phyloP scores from a whole-genome alignment of 495 filamentous ascomycete species.

The Elasticomyces elasticus region DNA sequence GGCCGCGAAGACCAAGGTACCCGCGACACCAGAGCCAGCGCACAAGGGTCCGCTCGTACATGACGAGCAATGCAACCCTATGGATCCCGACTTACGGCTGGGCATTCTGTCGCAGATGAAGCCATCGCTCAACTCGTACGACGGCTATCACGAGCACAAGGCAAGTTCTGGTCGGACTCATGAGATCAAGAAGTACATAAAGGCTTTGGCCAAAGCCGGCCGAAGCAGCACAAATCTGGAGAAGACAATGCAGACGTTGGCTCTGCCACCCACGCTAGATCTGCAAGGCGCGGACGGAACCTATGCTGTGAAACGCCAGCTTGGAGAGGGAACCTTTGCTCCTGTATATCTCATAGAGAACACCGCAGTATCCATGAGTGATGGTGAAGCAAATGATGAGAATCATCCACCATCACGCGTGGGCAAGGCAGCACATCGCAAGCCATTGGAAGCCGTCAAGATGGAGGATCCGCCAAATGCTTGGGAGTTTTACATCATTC shows the following conservation, averaged over 20 bases:
- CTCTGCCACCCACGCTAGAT: slow-evolving; percentile 52
- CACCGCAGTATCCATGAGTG: slow-evolving; percentile 35
- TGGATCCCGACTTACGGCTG: slow-evolving; percentile 60
- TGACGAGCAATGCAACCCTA: slow-evolving; percentile 78
- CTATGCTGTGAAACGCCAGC: slow-evolving; percentile 76
- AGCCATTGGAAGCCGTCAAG: slow-evolving; percentile 73
- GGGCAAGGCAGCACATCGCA: slow-evolving; percentile 38
- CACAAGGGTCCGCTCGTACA: slow-evolving; percentile 60
- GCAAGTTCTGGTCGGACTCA: slow-evolving; percentile 49
- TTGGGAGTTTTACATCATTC: slow-evolving; percentile 98
- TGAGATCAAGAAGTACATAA: slow-evolving; percentile 73
- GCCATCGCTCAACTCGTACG: slow-evolving; percentile 59
- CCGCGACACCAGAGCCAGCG: not conserved
- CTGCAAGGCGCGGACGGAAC: slow-evolving; percentile 51
- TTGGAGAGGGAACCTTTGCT: slow-evolving; percentile 87
- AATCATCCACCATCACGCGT: slow-evolving; percentile 25
- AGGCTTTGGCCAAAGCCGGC: slow-evolving; percentile 50
- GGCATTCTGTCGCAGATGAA: slow-evolving; percentile 63
- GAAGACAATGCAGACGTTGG: slow-evolving; percentile 45
- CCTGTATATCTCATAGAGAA: slow-evolving; percentile 88
- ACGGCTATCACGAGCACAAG: slow-evolving; percentile 65
- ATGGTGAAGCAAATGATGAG: slow-evolving; percentile 36
- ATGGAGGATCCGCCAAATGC: slow-evolving; percentile 79
- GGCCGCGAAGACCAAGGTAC: slow-evolving; percentile 3
- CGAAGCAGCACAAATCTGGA: slow-evolving; percentile 46